Evolutionary conservation across 2,329 filamentous ascomycete species (phyloP).

Genomic region (Fusarium pseudograminearum): DNA sequence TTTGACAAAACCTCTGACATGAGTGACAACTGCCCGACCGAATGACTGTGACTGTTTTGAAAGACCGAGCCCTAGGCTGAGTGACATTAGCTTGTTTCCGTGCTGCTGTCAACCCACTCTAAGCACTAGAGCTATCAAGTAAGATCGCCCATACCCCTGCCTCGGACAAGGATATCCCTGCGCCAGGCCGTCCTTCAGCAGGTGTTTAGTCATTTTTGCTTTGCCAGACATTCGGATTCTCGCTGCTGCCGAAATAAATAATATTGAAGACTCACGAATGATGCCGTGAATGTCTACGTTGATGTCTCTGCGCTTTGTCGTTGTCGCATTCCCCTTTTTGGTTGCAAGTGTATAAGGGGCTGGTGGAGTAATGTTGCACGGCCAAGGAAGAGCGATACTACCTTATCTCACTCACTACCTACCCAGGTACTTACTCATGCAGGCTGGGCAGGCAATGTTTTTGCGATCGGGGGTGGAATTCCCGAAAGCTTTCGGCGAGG

Average conservation of each 20-base stretch:
- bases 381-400: background rate
- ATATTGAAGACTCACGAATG: background rate
- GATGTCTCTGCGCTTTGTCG: background rate
- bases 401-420: background rate
- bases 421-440: background rate
- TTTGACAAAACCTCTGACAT: background rate
- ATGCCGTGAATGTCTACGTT: background rate
- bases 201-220: background rate
- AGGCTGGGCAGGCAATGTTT: background rate
- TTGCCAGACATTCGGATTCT: background rate
- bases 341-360: no score
- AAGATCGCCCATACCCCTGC: background rate
- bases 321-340: no score
- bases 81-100: background rate
- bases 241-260: background rate
- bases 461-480: background rate
- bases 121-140: background rate
- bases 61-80: background rate
- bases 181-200: background rate
- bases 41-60: background rate
- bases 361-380: background rate
- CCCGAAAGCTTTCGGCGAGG: slow-evolving; percentile 31
- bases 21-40: background rate
- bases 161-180: background rate
- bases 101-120: background rate